Evolutionary conservation across 164 flowering plant species (phyloP).

Genomic region (Buxus sempervirens): DNA sequence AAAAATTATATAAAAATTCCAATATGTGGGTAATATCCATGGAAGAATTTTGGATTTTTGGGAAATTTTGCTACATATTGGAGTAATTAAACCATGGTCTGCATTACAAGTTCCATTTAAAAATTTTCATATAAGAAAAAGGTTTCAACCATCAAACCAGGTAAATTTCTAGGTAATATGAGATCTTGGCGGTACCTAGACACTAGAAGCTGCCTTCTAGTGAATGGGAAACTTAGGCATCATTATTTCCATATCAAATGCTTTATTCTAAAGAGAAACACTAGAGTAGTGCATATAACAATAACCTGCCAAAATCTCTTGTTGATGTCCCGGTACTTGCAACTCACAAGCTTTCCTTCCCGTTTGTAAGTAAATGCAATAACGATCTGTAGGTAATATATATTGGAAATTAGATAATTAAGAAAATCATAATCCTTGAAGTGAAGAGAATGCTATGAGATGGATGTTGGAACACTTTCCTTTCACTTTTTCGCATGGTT

Average conservation of each 20-base stretch:
- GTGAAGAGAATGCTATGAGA: not conserved
- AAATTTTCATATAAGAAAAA: too few relatives aligned
- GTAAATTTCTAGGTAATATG: not conserved
- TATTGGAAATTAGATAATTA: slow-evolving; percentile 4
- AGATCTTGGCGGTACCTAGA: not conserved
- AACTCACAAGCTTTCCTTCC: slow-evolving; percentile 62
- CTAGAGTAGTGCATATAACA: not conserved
- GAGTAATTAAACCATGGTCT: not conserved
- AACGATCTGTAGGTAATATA: slow-evolving; percentile 37
- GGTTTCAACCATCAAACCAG: not conserved
- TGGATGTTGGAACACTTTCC: not conserved
- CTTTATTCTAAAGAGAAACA: not conserved
- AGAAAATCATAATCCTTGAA: not conserved
- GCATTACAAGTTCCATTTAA: not conserved
- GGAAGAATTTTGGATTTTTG: too few relatives aligned
- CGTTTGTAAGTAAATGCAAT: slow-evolving; percentile 79
- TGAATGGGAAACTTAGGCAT: not conserved
- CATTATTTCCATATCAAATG: not conserved
- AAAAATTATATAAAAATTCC: too few relatives aligned
- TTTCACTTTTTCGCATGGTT: not conserved
- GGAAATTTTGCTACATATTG: too few relatives aligned
- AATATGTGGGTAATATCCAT: too few relatives aligned
- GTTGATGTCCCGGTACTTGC: slow-evolving; percentile 67
- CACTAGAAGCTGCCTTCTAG: not conserved
- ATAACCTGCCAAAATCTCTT: slow-evolving; percentile 88